Evolutionary conservation across 192 early-diverging fungal species (phyloP).

Genomic region (Paraglomus occultum): DNA sequence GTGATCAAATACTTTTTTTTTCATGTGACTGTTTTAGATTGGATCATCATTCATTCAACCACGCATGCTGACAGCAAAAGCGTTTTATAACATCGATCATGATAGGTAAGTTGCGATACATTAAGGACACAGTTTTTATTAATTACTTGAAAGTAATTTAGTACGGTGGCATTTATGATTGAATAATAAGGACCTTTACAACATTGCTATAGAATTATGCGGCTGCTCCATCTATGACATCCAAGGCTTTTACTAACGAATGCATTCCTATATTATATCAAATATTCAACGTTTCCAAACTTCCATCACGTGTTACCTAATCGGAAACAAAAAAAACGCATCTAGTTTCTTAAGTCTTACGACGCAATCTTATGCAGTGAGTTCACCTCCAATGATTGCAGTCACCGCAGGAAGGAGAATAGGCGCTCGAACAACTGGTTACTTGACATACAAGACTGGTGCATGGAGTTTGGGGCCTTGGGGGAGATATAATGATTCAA

Average conservation of each 20-base stretch:
- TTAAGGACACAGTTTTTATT: too few relatives aligned
- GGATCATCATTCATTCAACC: slow-evolving; percentile 55
- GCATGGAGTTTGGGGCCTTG: slow-evolving; percentile 65
- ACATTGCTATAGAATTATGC: too few relatives aligned
- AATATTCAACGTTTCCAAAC: too few relatives aligned
- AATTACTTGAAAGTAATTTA: too few relatives aligned
- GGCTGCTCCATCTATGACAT: too few relatives aligned
- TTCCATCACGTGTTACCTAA: too few relatives aligned
- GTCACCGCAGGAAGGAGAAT: slow-evolving; percentile 65
- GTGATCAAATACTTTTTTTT: background rate
- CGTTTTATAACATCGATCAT: slow-evolving; percentile 44
- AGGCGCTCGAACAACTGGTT: slow-evolving; percentile 62
- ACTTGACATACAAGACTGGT: slow-evolving; percentile 76
- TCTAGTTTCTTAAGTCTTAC: slow-evolving; percentile 67
- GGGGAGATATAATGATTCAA: slow-evolving; percentile 45
- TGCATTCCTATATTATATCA: too few relatives aligned
- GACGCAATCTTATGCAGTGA: slow-evolving; percentile 49
- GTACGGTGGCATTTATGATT: too few relatives aligned
- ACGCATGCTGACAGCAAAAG: slow-evolving; percentile 61
- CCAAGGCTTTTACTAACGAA: too few relatives aligned
- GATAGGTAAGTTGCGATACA: slow-evolving; percentile 39
- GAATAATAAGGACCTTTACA: too few relatives aligned
- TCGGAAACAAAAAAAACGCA: background rate
- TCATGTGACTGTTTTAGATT: slow-evolving; percentile 39
- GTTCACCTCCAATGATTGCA: slow-evolving; percentile 64